Conservation (phyloP, 129 eudicot genomes). For the Helianthus annuus region HanXRQr2.0-SUNRISE NC_035440.2:120918323-120918822, state of each 20-base stretch:
- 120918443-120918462: neutral
- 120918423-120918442: neutral
- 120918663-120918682: neutral
- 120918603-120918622: neutral
- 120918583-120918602: too few species aligned
- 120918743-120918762: conserved; percentile 15
- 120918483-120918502: neutral
- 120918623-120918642: neutral
- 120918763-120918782: neutral
- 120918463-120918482: neutral
- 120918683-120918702: neutral
- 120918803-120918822: conserved; percentile 99
- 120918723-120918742: neutral
- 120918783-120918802: conserved; percentile 80
- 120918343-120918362: neutral
- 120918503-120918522: neutral
- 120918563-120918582: neutral
- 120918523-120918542: neutral
- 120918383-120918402: neutral
- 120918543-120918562: neutral
- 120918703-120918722: neutral
- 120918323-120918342: too few species aligned
- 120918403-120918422: neutral
- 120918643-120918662: neutral
- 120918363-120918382: neutral